Evolutionary conservation across 257 asterid species (phyloP).

Genomic region (Solanum paucissectum): DNA sequence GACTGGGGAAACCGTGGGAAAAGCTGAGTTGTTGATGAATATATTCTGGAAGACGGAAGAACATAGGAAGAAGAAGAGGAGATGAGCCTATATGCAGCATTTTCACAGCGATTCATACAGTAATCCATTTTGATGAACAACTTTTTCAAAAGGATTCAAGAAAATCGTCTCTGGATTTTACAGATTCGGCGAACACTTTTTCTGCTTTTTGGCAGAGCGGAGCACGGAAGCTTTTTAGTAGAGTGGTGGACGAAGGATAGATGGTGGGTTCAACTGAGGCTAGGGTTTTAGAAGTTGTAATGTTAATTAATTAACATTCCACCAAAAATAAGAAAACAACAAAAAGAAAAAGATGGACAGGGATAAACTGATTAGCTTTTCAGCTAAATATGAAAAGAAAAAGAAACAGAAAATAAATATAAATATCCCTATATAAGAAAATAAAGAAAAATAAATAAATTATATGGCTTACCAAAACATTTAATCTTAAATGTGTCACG

Average conservation of each 20-base stretch:
- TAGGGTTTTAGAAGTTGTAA: neutral
- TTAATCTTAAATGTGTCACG: no score
- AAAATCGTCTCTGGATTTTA: neutral
- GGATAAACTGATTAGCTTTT: neutral
- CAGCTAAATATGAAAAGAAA: neutral
- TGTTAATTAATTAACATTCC: neutral
- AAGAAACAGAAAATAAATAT: neutral
- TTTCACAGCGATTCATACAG: slow-evolving; percentile 19
- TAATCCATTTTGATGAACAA: slow-evolving; percentile 10
- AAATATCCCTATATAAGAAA: neutral
- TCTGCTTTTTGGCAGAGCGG: neutral
- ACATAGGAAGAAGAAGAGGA: slow-evolving; percentile 15
- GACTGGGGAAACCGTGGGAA: slow-evolving; percentile 20
- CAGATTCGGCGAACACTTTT: neutral
- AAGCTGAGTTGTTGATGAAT: slow-evolving; percentile 16
- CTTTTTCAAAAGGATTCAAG: neutral
- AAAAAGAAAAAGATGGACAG: neutral
- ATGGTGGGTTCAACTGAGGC: neutral
- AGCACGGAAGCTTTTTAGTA: neutral
- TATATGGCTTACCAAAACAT: neutral
- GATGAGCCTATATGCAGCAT: slow-evolving; percentile 13
- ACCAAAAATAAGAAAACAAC: neutral
- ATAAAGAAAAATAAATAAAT: neutral
- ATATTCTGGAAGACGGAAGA: neutral
- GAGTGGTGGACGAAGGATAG: neutral